A percentile compares a stretch with the other conserved stretches of the same genome.
Evolutionary conservation across 805 yeast genomes (phyloP).

Genomic region (Yamadazyma tumulicola): DNA sequence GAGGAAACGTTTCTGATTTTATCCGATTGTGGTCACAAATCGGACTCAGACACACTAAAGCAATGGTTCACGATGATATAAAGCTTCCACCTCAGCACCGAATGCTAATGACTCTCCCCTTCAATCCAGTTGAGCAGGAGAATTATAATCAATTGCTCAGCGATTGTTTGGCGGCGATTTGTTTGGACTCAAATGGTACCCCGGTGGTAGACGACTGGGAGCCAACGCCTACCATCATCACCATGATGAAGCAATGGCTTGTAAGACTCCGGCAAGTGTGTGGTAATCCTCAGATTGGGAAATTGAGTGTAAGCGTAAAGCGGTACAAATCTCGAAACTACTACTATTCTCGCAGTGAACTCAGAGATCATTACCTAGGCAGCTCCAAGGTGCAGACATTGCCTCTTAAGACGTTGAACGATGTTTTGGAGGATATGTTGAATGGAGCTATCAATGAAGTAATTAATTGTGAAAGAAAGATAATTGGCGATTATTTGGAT

Average conservation of each 20-base stretch:
- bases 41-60: slow-evolving; percentile 78
- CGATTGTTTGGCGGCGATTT: slow-evolving; percentile 56
- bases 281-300: slow-evolving; percentile 66
- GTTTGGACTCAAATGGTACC: slow-evolving; percentile 49
- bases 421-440: slow-evolving; percentile 64
- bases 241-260: slow-evolving; percentile 66
- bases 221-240: slow-evolving; percentile 37
- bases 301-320: slow-evolving; percentile 21
- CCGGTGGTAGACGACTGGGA: slow-evolving; percentile 50
- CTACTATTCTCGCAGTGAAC: slow-evolving; percentile 1
- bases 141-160: slow-evolving; percentile 65
- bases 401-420: slow-evolving; percentile 49
- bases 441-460: slow-evolving; percentile 51
- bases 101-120: slow-evolving; percentile 64
- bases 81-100: slow-evolving; percentile 76
- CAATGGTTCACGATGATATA: slow-evolving; percentile 76
- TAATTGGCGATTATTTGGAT: slow-evolving; percentile 46
- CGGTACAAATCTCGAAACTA: slow-evolving; percentile 20
- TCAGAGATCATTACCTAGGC: slow-evolving; percentile 5
- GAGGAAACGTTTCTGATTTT: slow-evolving; percentile 23
- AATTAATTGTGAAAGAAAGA: slow-evolving; percentile 45
- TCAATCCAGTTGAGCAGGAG: slow-evolving; percentile 81
- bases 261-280: slow-evolving; percentile 71
- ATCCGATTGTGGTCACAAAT: slow-evolving; percentile 47
- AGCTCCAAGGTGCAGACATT: slow-evolving; percentile 16